Evolutionary conservation across 495 filamentous ascomycete genomes (phyloP).

Genomic region (Glarea lozoyensis): DNA sequence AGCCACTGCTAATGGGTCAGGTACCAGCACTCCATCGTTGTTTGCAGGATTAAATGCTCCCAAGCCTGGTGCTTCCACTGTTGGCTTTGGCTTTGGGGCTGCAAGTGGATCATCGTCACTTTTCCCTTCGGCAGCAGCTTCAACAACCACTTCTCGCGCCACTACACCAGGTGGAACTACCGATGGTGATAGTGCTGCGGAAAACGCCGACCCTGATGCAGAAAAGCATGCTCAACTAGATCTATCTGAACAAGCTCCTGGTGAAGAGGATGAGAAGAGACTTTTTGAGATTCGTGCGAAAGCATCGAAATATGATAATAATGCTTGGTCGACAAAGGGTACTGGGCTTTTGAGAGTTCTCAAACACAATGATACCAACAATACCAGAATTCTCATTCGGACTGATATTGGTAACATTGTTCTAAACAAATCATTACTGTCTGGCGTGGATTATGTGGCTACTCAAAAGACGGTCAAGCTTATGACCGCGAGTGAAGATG

Average conservation of each 20-base stretch:
- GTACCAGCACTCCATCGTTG: constrained; percentile 11
- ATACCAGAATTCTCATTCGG: constrained; percentile 55
- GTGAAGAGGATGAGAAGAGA: constrained; percentile 62
- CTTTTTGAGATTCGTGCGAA: constrained; percentile 55
- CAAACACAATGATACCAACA: constrained; percentile 53
- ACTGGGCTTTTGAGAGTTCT: constrained; percentile 58
- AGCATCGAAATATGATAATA: constrained; percentile 43
- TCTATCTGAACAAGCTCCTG: constrained; percentile 51
- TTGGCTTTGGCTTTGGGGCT: constrained; percentile 26
- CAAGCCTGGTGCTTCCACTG: constrained; percentile 9
- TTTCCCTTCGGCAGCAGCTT: constrained; percentile 27
- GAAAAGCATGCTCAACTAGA: constrained; percentile 46
- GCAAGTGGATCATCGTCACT: constrained; percentile 26
- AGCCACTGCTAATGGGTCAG: constrained; percentile 6
- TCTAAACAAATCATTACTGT: constrained; percentile 55
- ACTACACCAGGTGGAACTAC: constrained; percentile 41
- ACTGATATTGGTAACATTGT: constrained; percentile 62
- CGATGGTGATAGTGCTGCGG: constrained; percentile 24
- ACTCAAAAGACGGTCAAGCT: constrained; percentile 48
- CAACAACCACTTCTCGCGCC: constrained; percentile 35
- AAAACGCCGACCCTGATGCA: constrained; percentile 16
- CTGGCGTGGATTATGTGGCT: constrained; percentile 47
- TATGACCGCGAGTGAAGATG: constrained; percentile 39
- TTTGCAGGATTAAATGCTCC: constrained; percentile 7
- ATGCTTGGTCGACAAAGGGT: constrained; percentile 50